Evolutionary conservation across 768 basidiomycete genomes (phyloP).

Genomic region (Coprinopsis strossmayeri): DNA sequence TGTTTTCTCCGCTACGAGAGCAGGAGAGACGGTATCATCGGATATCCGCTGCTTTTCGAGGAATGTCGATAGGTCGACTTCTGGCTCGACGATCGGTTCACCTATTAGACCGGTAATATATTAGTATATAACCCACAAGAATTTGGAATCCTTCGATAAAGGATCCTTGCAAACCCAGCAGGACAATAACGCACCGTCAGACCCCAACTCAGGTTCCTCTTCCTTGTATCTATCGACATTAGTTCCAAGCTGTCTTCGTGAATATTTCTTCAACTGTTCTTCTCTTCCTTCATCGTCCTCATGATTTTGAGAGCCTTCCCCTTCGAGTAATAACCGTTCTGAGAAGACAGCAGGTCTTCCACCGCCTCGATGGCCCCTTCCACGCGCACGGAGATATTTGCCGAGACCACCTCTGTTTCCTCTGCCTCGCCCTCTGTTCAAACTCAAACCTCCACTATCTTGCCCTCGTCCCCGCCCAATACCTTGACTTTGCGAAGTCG

Average conservation of each 20-base stretch:
- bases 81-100: constrained; percentile 61
- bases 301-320: constrained; percentile 38
- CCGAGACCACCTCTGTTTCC: constrained; percentile 65
- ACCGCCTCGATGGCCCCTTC: constrained; percentile 44
- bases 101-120: too few species aligned
- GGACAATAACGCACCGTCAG: constrained; percentile 45
- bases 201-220: constrained; percentile 60
- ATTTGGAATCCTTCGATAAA: neutral
- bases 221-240: constrained; percentile 75
- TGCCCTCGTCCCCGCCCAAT: neutral
- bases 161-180: neutral
- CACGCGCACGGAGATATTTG: constrained; percentile 68
- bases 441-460: neutral
- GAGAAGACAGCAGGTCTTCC: constrained; percentile 64
- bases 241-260: constrained; percentile 52
- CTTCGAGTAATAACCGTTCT: constrained; percentile 56
- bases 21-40: constrained; percentile 24
- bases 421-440: constrained; percentile 28
- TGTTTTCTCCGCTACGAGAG: constrained; percentile 18
- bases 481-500: neutral
- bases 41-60: constrained; percentile 55
- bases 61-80: constrained; percentile 65
- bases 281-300: constrained; percentile 45
- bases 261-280: constrained; percentile 44
- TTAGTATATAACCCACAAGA: too few species aligned